phyloP scores from a whole-genome alignment of 768 basidiomycete species.

The Podaxis mareebaensis region DNA sequence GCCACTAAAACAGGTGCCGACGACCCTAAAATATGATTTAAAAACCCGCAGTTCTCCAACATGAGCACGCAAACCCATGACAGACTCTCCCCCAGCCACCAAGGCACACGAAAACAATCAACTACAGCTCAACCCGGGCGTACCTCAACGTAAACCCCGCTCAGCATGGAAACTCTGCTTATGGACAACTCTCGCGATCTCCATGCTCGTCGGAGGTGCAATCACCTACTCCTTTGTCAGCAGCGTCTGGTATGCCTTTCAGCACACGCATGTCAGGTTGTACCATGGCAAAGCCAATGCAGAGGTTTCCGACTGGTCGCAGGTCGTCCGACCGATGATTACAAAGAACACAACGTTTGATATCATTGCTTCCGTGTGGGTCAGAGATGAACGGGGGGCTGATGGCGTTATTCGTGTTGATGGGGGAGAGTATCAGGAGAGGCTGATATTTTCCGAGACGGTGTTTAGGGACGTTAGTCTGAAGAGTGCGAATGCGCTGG shows the following conservation, averaged over 20 bases:
- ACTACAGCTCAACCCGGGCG: constrained; percentile 12
- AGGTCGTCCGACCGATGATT: constrained; percentile 22
- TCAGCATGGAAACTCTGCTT: constrained; percentile 11
- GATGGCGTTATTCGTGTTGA: background rate
- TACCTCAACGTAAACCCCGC: constrained; percentile 9
- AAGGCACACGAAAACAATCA: background rate
- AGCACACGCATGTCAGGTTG: background rate
- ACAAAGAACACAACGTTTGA: constrained; percentile 19
- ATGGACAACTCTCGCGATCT: background rate
- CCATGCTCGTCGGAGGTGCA: background rate
- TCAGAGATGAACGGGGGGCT: background rate
- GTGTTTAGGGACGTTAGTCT: constrained; percentile 30
- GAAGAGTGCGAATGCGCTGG: constrained; percentile 24
- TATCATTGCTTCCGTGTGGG: constrained; percentile 22
- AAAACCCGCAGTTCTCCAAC: background rate
- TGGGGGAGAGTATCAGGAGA: constrained; percentile 16
- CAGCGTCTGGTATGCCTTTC: background rate
- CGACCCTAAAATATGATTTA: background rate
- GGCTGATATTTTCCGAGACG: constrained; percentile 27
- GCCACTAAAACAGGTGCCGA: background rate
- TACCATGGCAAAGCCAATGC: constrained; percentile 1
- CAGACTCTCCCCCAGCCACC: background rate
- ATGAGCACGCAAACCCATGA: background rate
- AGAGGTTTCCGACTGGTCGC: constrained; percentile 8
- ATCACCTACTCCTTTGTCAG: background rate